Base-by-base conservation (phyloP, 208 protist genomes). In the Trypanosoma mega region DNA sequence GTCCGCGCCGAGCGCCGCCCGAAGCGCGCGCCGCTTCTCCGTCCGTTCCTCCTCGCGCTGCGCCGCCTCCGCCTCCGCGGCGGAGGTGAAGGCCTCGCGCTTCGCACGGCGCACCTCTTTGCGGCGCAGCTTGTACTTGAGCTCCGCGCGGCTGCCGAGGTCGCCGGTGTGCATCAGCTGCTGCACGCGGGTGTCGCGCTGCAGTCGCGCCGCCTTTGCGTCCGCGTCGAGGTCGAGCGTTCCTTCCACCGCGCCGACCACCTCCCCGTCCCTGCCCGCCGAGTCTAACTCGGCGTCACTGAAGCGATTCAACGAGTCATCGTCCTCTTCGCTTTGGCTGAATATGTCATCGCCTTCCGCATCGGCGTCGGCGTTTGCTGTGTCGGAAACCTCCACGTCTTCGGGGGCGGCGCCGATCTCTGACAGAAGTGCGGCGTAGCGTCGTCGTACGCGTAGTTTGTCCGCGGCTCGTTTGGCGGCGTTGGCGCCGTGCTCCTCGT, bases 41-140 rank as follows among this genome's bases (percentile, higher is more conserved):
- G 79, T 76, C 31, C 78, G 62, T 36, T 74, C 65, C 9, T 51
- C 70, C 30, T 70, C 77, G 45, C 63, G 39, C 36, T 67, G 64
- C 33, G 64, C 73, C 63, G 59, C 63, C 69, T 82, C 80, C 5
- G 57, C 72, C 68, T 91, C 85, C 3, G 80, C 75, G 68, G 91
- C 74, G 53, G 82, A 68, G 0, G 61, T 53, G 41, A 85, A 6
- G 79, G 87, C 81, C 43, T 93, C 79, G 57, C 87, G 89, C 74
- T 96, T 96, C 26, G 76, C 62, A 70, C 88, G 85, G 63, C 90
- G 90, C 81, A 87, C 80, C 52, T 91, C 89, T 55, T 92, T 93
- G 14, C 89, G 80, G 11, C 84, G 74, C 51, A 82, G 70, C 58
- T 87, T 91, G 76, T 96, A 93, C 78, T 93, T 96, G 9, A 91